Percentiles rank a stretch among this genome's conserved stretches.
Conservation (phyloP, 805 yeast species). For the Starmerella sp. region DNA sequence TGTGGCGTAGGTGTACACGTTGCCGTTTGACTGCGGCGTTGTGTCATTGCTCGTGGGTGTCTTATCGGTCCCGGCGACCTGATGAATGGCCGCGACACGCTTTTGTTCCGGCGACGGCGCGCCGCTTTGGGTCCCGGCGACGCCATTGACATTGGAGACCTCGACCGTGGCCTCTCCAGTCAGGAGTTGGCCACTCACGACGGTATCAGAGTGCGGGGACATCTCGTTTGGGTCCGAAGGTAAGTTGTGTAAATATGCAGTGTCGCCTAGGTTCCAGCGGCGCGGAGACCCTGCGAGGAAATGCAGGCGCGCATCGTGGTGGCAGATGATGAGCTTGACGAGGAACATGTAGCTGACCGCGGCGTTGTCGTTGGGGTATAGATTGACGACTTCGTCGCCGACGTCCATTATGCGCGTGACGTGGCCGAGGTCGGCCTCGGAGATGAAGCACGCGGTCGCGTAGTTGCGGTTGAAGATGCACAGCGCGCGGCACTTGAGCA, state of each 20-base stretch:
- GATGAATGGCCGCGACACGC: neutral
- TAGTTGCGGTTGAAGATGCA: conserved; percentile 24
- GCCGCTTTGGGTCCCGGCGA: neutral
- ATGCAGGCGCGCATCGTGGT: conserved; percentile 26
- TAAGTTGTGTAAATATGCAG: conserved; percentile 6
- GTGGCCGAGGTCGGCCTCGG: conserved; percentile 18
- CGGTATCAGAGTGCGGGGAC: neutral
- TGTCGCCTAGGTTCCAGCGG: conserved; percentile 12
- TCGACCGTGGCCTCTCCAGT: neutral
- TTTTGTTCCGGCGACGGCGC: neutral
- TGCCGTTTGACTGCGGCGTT: neutral
- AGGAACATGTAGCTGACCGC: conserved; percentile 26
- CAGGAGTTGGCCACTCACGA: neutral
- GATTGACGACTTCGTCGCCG: conserved; percentile 20
- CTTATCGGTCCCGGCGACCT: neutral
- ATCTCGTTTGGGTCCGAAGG: neutral
- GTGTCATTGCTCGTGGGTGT: neutral
- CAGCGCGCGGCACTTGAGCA: conserved; percentile 28
- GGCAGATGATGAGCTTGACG: conserved; percentile 27
- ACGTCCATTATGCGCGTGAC: conserved; percentile 18
- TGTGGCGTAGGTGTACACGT: neutral
- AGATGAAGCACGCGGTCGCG: conserved; percentile 23
- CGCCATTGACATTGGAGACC: neutral
- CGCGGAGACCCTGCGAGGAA: conserved; percentile 11
- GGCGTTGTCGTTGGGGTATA: conserved; percentile 26